Base-by-base conservation (phyloP, 2,329 filamentous ascomycete species). In the Uncinocarpus reesii region DNA sequence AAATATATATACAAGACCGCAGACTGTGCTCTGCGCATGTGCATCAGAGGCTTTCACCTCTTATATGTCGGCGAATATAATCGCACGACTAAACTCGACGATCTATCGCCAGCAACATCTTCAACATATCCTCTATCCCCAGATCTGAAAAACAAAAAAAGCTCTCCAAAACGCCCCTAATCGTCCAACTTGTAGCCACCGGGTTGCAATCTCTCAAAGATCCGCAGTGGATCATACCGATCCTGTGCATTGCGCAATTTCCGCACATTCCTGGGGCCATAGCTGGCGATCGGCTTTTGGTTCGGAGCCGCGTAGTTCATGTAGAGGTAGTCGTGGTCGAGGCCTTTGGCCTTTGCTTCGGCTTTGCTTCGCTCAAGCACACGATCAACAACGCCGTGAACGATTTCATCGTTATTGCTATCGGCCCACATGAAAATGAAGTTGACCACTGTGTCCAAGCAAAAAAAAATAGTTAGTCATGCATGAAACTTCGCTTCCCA, bases 151-250 rank as follows among this genome's bases (percentile, higher is more conserved):
- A 11, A 36, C 5, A 20, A 36, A 20, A 18, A 18, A 7, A 18
- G 15, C 2, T 29, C 13, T 23, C 31, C 3, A 31, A 32, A 43
- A 34, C 28, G 7, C 52, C 10, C 55, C 58, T 10, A 58, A 59
- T 38, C 59, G 8, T 53, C 48, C 23, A 71, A 52, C 56, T 72
- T 72, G 55, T 71, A 71, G 35, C 65, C 62, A 3, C 69, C 69
- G 0, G 67, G 67, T 54, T 65, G 58, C 45, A 67, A 50, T 15
- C 47, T 61, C 54, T 71, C 63, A 42, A 52, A 55, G 11, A 56
- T 24, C 10, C 44, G 40, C 8, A 42, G 16, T 13, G 55, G 54
- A 49, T 60, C 57, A 47, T 57, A 58, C 21, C 48, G 49, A 4
- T n/a, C 37, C 13, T 56, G 50, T 10, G 57, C 53, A 7, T 49